phyloP scores from a whole-genome alignment of 202 grass and related monocot genomes.

The Setaria viridis region DNA sequence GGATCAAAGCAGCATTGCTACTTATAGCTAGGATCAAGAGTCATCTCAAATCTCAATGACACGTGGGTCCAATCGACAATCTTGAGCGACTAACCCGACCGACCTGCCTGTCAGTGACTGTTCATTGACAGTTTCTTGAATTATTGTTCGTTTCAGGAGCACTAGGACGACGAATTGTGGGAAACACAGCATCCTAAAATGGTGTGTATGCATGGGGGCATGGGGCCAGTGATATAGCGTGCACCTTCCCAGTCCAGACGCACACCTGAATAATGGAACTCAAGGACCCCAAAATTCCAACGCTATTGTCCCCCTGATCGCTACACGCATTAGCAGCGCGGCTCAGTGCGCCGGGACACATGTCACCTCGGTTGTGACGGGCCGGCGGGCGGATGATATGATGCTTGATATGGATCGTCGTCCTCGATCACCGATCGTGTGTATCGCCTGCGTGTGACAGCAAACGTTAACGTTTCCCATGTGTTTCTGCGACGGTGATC shows the following conservation, averaged over 20 bases:
- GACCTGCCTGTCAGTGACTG: neutral
- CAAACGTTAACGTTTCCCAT: slow-evolving; percentile 9
- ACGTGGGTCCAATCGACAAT: neutral
- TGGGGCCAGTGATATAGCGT: neutral
- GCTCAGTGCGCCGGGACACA: neutral
- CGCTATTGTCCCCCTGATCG: slow-evolving; percentile 1
- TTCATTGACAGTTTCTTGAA: neutral
- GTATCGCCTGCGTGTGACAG: neutral
- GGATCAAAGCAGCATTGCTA: neutral
- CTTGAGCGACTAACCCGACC: neutral
- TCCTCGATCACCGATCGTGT: neutral
- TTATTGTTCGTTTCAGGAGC: neutral
- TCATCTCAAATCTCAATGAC: neutral
- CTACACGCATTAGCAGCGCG: slow-evolving; percentile 10
- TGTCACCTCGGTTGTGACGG: slow-evolving; percentile 17
- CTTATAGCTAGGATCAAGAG: neutral
- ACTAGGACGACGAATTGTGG: neutral
- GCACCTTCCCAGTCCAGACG: neutral
- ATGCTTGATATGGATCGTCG: neutral
- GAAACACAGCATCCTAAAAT: neutral
- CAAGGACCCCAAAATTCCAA: neutral
- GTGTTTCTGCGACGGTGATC: neutral
- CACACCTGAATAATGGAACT: neutral
- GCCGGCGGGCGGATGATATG: neutral
- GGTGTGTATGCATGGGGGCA: neutral